Percentiles rank a stretch among this genome's conserved stretches.
Evolutionary conservation across 208 protist genomes (phyloP).

Genomic region (Porcisia deanei): DNA sequence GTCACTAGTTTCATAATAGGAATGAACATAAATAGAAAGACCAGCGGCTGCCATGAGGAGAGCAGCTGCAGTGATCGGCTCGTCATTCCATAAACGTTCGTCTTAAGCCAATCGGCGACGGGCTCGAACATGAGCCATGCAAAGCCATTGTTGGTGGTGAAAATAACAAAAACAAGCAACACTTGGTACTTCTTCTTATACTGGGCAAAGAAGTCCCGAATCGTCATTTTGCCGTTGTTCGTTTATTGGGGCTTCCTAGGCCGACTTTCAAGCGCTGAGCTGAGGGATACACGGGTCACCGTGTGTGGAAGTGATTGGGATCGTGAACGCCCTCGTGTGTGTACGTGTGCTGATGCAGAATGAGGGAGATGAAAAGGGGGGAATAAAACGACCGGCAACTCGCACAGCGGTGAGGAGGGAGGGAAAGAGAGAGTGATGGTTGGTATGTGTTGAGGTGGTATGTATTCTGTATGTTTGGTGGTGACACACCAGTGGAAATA

Average conservation of each 20-base stretch:
- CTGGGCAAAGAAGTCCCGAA: slow-evolving; percentile 21
- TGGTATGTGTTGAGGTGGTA: neutral
- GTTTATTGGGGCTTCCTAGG: neutral
- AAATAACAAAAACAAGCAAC: slow-evolving; percentile 81
- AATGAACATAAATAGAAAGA: slow-evolving; percentile 72
- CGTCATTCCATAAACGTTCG: slow-evolving; percentile 60
- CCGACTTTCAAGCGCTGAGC: neutral
- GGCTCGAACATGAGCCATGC: slow-evolving; percentile 91
- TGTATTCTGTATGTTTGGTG: neutral
- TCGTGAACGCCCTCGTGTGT: neutral
- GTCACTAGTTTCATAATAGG: slow-evolving; percentile 82
- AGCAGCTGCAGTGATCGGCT: slow-evolving; percentile 68
- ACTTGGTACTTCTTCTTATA: slow-evolving; percentile 70
- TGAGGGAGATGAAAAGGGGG: neutral
- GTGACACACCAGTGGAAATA: neutral
- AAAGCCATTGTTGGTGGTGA: slow-evolving; percentile 88
- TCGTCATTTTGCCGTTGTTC: slow-evolving; percentile 7
- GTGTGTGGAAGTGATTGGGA: neutral
- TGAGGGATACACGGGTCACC: neutral
- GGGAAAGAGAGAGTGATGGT: neutral
- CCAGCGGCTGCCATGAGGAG: slow-evolving; percentile 81
- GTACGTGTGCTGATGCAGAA: neutral
- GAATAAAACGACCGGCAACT: neutral
- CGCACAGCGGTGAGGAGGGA: neutral
- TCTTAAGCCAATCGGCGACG: slow-evolving; percentile 68